Percentiles rank a stretch among this genome's conserved stretches.
phyloP scores from a whole-genome alignment of 352 stramenopile genomes.

The Plasmopara muralis region DNA sequence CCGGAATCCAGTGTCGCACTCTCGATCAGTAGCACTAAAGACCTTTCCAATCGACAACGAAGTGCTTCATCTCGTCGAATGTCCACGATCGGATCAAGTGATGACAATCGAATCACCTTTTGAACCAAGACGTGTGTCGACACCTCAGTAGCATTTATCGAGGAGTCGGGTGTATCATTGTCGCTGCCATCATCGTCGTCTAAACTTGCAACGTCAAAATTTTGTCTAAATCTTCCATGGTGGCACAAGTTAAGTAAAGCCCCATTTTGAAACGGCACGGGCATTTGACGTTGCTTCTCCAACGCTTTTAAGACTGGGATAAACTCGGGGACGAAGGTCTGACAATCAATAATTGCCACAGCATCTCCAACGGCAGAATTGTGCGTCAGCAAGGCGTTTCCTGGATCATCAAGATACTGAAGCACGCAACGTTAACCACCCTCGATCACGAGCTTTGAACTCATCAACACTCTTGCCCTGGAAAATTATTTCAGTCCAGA shows the following conservation, averaged over 20 bases:
- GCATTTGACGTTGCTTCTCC: constrained; percentile 63
- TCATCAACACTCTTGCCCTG: constrained; percentile 68
- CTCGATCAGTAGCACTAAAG: constrained; percentile 38
- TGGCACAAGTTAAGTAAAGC: constrained; percentile 58
- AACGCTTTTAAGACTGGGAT: constrained; percentile 77
- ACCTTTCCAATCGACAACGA: constrained; percentile 23
- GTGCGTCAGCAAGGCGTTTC: constrained; percentile 40
- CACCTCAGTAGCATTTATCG: not conserved
- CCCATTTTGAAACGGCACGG: constrained; percentile 70
- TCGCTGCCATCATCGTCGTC: constrained; percentile 2
- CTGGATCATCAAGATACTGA: constrained; percentile 60
- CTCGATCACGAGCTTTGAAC: constrained; percentile 48
- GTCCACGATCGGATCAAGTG: constrained; percentile 71
- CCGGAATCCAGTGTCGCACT: constrained; percentile 56
- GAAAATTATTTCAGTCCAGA: constrained; percentile 70
- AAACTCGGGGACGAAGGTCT: constrained; percentile 84
- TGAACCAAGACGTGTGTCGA: constrained; percentile 17
- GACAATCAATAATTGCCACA: constrained; percentile 82
- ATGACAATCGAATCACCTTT: constrained; percentile 47
- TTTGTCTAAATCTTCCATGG: constrained; percentile 5
- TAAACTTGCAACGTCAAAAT: constrained; percentile 1
- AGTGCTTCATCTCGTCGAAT: constrained; percentile 60
- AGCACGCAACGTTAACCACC: constrained; percentile 58
- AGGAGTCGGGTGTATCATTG: not conserved
- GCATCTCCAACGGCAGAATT: constrained; percentile 43